Conservation (phyloP, 2,329 filamentous ascomycete genomes). For the Xylaria sp. region DNA sequence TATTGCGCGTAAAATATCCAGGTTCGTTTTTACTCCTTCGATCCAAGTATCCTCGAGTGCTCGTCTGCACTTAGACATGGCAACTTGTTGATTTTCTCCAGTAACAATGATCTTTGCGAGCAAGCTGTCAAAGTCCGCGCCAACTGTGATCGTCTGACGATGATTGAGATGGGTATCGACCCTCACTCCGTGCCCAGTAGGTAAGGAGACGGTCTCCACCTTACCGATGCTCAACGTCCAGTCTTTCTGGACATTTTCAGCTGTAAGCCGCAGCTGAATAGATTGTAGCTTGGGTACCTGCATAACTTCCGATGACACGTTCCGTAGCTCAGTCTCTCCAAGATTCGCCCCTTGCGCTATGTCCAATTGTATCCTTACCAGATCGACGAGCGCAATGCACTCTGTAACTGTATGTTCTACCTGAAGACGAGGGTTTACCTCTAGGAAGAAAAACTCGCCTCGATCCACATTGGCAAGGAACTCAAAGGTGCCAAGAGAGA, state of each 20-base stretch:
- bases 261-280: constrained; percentile 33
- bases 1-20: constrained; percentile 33
- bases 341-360: constrained; percentile 30
- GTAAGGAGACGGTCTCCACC: constrained; percentile 23
- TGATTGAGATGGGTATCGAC: constrained; percentile 32
- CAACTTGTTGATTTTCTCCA: constrained; percentile 2
- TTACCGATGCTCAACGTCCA: constrained; percentile 36
- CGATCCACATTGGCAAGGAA: constrained; percentile 72
- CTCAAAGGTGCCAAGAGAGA: constrained; percentile 55
- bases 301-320: constrained; percentile 14
- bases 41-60: constrained; percentile 33
- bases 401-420: constrained; percentile 85
- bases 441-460: constrained; percentile 67
- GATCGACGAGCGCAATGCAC: constrained; percentile 35
- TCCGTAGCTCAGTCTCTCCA: constrained; percentile 14
- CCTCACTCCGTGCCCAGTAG: constrained; percentile 31
- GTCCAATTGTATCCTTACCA: constrained; percentile 32
- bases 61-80: constrained; percentile 30
- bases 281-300: constrained; percentile 20
- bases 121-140: constrained; percentile 33
- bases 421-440: constrained; percentile 71
- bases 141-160: constrained; percentile 9
- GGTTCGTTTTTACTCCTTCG: constrained; percentile 32
- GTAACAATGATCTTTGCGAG: constrained; percentile 34
- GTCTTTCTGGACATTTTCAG: constrained; percentile 31